Conservation (phyloP, 2,329 filamentous ascomycete species). For the Trichoderma atroviride region DNA sequence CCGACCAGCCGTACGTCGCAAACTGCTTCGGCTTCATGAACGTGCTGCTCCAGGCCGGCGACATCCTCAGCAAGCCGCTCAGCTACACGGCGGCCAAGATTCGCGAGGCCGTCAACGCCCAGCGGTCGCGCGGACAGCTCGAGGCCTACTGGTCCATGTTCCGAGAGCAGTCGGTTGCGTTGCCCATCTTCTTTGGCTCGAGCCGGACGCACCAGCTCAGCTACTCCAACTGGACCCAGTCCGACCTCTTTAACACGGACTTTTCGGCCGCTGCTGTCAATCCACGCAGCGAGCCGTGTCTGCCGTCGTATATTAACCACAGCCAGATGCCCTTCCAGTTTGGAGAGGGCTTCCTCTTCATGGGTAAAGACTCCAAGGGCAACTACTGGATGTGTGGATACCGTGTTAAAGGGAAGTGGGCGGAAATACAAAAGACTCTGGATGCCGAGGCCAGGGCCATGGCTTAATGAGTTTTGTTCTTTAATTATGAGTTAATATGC, state of each 20-base stretch:
- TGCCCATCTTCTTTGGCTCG: neutral
- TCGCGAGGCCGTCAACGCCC: neutral
- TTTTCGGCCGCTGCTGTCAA: neutral
- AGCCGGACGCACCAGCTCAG: neutral
- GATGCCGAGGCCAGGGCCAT: neutral
- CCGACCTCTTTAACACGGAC: neutral
- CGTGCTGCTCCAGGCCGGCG: neutral
- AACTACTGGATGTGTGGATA: slow-evolving; percentile 2
- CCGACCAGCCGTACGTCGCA: neutral
- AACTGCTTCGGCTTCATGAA: neutral
- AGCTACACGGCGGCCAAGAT: neutral
- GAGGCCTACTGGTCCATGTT: neutral
- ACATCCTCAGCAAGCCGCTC: neutral
- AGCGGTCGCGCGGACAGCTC: neutral
- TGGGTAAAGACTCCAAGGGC: neutral
- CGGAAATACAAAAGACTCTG: neutral
- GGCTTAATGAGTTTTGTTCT: neutral
- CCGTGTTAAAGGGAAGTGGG: neutral
- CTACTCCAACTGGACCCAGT: neutral
- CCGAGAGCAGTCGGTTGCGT: neutral
- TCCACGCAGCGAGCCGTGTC: neutral
- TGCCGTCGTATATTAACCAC: neutral
- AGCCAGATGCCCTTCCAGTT: neutral
- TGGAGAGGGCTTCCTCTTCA: neutral
- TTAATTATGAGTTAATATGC: neutral